Percentiles rank a stretch among this genome's conserved stretches.
These are phyloP conservation scores for Scedosporium boydii DNA, from an alignment of 2,329 filamentous ascomycete species.

Conservation along the genomic window DNA sequence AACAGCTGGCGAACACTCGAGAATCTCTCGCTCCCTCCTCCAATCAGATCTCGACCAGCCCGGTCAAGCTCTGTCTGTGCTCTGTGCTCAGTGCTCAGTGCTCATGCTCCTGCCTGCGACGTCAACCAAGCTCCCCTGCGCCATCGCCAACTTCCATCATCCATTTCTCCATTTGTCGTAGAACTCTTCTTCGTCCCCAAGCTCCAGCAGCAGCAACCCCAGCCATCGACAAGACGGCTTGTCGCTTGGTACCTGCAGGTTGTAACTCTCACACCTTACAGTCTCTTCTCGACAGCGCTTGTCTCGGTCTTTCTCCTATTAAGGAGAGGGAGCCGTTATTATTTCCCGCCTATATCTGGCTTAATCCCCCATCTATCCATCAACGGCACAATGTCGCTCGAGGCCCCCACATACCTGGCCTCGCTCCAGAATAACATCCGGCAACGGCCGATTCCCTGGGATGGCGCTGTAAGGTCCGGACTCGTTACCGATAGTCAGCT, in stretches of 20 bases:
- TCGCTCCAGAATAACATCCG: slow-evolving; percentile 96
- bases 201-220: not conserved
- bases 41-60: not conserved
- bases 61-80: not conserved
- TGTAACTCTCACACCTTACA: not conserved
- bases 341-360: not conserved
- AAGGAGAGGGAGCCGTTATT: not conserved
- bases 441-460: slow-evolving; percentile 92
- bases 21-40: not conserved
- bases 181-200: not conserved
- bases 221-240: not conserved
- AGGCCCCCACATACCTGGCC: slow-evolving; percentile 75
- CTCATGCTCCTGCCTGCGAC: not conserved
- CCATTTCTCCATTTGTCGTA: not conserved
- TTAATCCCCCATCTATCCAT: not conserved
- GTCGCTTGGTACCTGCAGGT: not conserved
- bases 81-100: not conserved
- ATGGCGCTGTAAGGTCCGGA: slow-evolving; percentile 86
- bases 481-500: slow-evolving; percentile 91
- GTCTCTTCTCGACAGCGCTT: not conserved
- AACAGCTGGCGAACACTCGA: too few relatives aligned
- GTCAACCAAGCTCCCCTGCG: not conserved
- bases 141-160: not conserved
- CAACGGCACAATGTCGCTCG: slow-evolving; percentile 62
- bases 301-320: not conserved